Percentiles rank a stretch among this genome's conserved stretches.
Conservation (phyloP, 257 asterid species). For the Echites panduratus region DNA sequence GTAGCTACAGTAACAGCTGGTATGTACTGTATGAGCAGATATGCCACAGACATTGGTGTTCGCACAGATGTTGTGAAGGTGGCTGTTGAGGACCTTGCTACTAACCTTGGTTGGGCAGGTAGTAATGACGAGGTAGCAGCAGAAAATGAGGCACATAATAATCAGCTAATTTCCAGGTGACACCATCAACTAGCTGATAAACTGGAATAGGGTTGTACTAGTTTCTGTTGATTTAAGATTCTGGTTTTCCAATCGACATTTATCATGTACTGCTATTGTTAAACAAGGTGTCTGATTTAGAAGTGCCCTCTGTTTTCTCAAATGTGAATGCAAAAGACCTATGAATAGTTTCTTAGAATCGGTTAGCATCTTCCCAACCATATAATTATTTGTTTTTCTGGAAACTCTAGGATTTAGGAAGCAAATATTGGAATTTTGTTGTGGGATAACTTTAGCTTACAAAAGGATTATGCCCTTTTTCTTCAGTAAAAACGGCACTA, state of each 20-base stretch:
- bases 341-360: background rate
- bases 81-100: conserved; percentile 70
- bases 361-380: background rate
- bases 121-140: conserved; percentile 25
- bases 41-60: conserved; percentile 87
- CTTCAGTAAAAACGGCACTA: background rate
- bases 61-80: conserved; percentile 74
- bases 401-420: background rate
- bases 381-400: background rate
- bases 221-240: background rate
- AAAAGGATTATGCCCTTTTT: background rate
- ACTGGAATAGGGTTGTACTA: background rate
- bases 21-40: conserved; percentile 83
- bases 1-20: conserved; percentile 85
- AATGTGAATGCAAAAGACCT: background rate
- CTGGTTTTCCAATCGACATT: background rate
- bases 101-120: conserved; percentile 59
- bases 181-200: conserved; percentile 1
- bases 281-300: background rate
- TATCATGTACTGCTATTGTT: conserved; percentile 3
- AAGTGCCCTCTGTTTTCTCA: background rate
- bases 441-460: background rate
- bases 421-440: background rate
- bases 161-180: conserved; percentile 29
- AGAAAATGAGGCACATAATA: conserved; percentile 23